Evolutionary conservation across 176 grass and related monocot species (phyloP).

Genomic region (Carex myosuroides): DNA sequence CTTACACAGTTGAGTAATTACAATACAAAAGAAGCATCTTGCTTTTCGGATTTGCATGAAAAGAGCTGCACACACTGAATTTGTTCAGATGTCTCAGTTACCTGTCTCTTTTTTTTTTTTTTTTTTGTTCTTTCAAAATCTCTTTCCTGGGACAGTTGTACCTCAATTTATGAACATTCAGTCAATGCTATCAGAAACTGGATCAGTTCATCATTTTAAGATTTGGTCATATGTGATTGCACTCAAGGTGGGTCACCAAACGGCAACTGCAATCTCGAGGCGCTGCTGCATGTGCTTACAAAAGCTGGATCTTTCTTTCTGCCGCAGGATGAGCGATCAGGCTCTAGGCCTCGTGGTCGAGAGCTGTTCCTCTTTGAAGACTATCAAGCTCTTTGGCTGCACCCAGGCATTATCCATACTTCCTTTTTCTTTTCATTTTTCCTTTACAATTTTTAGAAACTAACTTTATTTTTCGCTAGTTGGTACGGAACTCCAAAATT

Average conservation of each 20-base stretch:
- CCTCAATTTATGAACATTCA: neutral
- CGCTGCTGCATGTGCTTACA: constrained; percentile 48
- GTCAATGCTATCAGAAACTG: neutral
- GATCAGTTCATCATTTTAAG: neutral
- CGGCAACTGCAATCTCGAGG: constrained; percentile 62
- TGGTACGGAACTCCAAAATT: neutral
- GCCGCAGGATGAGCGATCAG: constrained; percentile 68
- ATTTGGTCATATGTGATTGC: neutral
- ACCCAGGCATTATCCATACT: constrained; percentile 53
- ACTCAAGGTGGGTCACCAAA: constrained; percentile 70
- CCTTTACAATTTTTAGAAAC: neutral
- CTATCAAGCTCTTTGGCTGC: constrained; percentile 92
- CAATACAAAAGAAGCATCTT: neutral
- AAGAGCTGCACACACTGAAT: neutral
- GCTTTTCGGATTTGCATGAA: neutral
- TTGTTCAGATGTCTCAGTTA: neutral
- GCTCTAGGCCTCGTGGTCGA: constrained; percentile 78
- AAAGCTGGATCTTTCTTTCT: constrained; percentile 87
- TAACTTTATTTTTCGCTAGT: neutral
- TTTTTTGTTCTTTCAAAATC: neutral
- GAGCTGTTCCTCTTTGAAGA: constrained; percentile 49
- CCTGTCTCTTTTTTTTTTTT: neutral
- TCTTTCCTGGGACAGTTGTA: neutral
- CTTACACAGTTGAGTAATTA: neutral
- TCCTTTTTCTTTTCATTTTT: neutral